A percentile compares a stretch with the other conserved stretches of the same genome.
These are phyloP conservation scores for Hyaloperonospora brassicae DNA, from an alignment of 352 stramenopile species.

Conservation along the genomic window DNA sequence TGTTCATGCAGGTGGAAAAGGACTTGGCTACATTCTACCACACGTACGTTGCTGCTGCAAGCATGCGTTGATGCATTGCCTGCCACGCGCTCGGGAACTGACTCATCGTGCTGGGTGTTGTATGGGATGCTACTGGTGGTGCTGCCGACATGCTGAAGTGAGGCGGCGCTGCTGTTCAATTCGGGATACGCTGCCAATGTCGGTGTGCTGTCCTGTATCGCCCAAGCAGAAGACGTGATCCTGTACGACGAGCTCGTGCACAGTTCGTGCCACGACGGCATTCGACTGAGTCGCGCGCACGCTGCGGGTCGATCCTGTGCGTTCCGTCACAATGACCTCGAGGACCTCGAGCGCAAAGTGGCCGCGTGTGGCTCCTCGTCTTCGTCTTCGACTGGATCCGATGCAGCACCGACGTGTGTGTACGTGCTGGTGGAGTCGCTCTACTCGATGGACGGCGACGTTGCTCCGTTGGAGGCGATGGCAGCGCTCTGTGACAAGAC, in stretches of 20 bases:
- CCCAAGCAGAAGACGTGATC: slow-evolving; percentile 84
- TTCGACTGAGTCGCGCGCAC: slow-evolving; percentile 79
- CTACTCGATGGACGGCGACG: slow-evolving; percentile 98
- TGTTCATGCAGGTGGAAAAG: slow-evolving; percentile 86
- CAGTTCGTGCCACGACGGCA: slow-evolving; percentile 93
- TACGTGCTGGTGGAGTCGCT: slow-evolving; percentile 96
- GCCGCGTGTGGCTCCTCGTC: slow-evolving; percentile 16
- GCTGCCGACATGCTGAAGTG: slow-evolving; percentile 24
- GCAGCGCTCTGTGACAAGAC: slow-evolving; percentile 64
- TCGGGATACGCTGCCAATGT: slow-evolving; percentile 96
- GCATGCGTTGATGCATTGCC: not conserved
- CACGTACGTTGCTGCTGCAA: slow-evolving; percentile 21
- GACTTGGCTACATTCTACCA: slow-evolving; percentile 83
- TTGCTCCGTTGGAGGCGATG: slow-evolving; percentile 87
- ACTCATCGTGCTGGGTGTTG: no score
- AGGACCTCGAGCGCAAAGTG: slow-evolving; percentile 62
- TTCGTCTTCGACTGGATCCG: slow-evolving; percentile 2
- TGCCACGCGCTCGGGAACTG: not conserved
- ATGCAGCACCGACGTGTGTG: slow-evolving; percentile 38
- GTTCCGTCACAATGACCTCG: slow-evolving; percentile 86
- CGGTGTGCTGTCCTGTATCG: slow-evolving; percentile 89
- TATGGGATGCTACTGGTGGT: no score
- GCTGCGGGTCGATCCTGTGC: slow-evolving; percentile 30
- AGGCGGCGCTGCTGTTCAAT: slow-evolving; percentile 92
- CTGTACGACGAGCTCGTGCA: slow-evolving; percentile 95